Conservation (phyloP, 2,329 filamentous ascomycete species). For the Alternaria rosae region DNA sequence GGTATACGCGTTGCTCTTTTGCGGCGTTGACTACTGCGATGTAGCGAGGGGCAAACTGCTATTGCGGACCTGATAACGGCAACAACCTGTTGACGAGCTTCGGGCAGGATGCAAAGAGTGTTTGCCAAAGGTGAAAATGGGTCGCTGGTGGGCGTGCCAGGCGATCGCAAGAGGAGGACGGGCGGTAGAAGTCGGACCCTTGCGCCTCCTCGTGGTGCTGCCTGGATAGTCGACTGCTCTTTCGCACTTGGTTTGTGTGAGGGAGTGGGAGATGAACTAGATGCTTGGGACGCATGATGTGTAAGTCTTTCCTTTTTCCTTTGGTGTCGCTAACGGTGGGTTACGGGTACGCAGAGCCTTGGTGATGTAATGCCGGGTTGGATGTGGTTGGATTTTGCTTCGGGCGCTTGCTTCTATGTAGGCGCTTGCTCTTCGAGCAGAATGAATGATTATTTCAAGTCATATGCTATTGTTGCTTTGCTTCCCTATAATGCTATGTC, state of each 20-base stretch:
- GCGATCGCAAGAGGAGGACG: conserved; percentile 42
- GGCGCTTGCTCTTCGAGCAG: not conserved
- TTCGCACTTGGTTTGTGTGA: not conserved
- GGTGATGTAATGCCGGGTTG: not conserved
- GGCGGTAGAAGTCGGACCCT: conserved; percentile 48
- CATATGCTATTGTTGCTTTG: not conserved
- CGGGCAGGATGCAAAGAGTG: not conserved
- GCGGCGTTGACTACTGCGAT: not conserved
- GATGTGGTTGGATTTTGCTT: not conserved
- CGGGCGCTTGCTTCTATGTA: not conserved
- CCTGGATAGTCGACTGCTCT: conserved; percentile 40
- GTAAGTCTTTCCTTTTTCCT: not conserved
- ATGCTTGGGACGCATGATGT: conserved; percentile 42
- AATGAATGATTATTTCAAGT: not conserved
- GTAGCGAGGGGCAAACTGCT: not conserved
- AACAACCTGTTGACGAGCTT: not conserved
- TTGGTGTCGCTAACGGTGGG: not conserved
- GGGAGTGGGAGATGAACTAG: conserved; percentile 37
- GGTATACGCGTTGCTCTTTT: not conserved
- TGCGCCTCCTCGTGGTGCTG: conserved; percentile 48
- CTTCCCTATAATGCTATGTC: accelerated
- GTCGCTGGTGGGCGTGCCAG: conserved; percentile 22
- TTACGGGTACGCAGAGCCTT: accelerated
- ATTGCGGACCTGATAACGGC: not conserved
- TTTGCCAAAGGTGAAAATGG: conserved; percentile 30